A percentile compares a stretch with the other conserved stretches of the same genome.
These are phyloP conservation scores for Talaromyces verruculosus DNA, from an alignment of 2,329 filamentous ascomycete genomes.

Conservation along the genomic window DNA sequence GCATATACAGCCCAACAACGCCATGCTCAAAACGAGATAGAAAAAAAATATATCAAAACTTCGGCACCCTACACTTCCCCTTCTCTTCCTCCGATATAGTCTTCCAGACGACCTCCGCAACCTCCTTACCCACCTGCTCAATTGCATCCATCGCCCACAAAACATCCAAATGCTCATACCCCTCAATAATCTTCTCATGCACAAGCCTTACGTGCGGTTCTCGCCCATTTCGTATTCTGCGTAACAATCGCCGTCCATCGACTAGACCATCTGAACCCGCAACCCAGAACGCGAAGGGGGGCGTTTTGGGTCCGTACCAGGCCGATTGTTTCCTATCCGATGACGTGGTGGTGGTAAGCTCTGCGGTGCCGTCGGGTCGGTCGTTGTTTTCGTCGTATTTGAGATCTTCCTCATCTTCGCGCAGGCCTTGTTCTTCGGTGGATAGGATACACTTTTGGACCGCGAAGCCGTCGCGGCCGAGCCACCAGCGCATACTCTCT, in stretches of 20 bases:
- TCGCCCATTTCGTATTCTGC: slow-evolving; percentile 70
- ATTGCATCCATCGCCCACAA: slow-evolving; percentile 91
- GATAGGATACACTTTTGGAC: slow-evolving; percentile 83
- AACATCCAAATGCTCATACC: slow-evolving; percentile 91
- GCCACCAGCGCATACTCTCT: slow-evolving; percentile 94
- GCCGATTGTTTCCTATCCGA: slow-evolving; percentile 50
- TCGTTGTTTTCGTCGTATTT: slow-evolving; percentile 26
- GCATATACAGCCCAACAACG: neutral
- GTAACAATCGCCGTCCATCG: slow-evolving; percentile 72
- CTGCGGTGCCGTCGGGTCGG: neutral
- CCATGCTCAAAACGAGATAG: neutral
- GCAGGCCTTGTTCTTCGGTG: slow-evolving; percentile 69
- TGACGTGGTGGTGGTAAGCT: neutral
- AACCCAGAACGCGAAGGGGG: slow-evolving; percentile 86
- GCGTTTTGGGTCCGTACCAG: slow-evolving; percentile 79
- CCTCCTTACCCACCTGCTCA: slow-evolving; percentile 76
- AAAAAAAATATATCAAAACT: slow-evolving; percentile 38
- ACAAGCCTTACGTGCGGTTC: slow-evolving; percentile 81
- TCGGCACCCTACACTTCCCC: slow-evolving; percentile 62
- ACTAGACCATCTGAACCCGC: slow-evolving; percentile 81
- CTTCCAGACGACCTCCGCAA: slow-evolving; percentile 80
- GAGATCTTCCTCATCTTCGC: slow-evolving; percentile 51
- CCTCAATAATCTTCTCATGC: slow-evolving; percentile 77
- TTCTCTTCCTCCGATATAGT: slow-evolving; percentile 61
- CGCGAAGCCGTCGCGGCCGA: slow-evolving; percentile 81